phyloP scores from a whole-genome alignment of 805 yeast genomes.

The Naumovozyma baii region DNA sequence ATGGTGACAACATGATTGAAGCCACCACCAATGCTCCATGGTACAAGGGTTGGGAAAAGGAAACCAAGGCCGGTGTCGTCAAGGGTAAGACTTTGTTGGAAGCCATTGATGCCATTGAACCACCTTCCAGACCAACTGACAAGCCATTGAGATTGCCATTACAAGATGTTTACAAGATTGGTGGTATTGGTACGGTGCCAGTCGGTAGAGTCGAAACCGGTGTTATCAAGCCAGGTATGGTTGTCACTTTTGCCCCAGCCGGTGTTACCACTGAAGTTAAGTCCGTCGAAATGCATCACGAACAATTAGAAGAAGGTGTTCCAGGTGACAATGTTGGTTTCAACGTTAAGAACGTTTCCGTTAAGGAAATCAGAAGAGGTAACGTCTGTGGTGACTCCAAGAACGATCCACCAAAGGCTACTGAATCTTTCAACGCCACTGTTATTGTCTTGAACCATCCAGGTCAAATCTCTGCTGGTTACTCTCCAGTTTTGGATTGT shows the following conservation, averaged over 20 bases:
- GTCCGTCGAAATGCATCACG: conserved; percentile 86
- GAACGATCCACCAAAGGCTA: conserved; percentile 78
- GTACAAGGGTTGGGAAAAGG: conserved; percentile 81
- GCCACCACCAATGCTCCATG: conserved; percentile 73
- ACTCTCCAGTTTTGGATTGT: conserved; percentile 86
- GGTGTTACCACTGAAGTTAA: conserved; percentile 85
- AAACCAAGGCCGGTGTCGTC: conserved; percentile 59
- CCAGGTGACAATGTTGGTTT: conserved; percentile 91
- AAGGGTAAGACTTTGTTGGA: conserved; percentile 77
- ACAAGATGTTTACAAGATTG: conserved; percentile 88
- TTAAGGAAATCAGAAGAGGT: conserved; percentile 85
- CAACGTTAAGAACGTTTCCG: conserved; percentile 86
- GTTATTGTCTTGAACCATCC: conserved; percentile 85
- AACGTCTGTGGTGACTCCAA: conserved; percentile 87
- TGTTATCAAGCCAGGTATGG: conserved; percentile 84
- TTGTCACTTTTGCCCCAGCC: conserved; percentile 82
- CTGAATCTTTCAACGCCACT: conserved; percentile 76
- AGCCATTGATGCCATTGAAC: conserved; percentile 77
- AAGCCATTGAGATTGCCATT: conserved; percentile 85
- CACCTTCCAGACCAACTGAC: conserved; percentile 72
- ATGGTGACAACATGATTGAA: conserved; percentile 91
- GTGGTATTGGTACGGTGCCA: conserved; percentile 88
- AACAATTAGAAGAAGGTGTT: conserved; percentile 63
- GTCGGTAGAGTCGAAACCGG: conserved; percentile 94
- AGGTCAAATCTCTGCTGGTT: conserved; percentile 85